phyloP scores from a whole-genome alignment of 2,329 filamentous ascomycete species.

The Talaromyces sp. region DNA sequence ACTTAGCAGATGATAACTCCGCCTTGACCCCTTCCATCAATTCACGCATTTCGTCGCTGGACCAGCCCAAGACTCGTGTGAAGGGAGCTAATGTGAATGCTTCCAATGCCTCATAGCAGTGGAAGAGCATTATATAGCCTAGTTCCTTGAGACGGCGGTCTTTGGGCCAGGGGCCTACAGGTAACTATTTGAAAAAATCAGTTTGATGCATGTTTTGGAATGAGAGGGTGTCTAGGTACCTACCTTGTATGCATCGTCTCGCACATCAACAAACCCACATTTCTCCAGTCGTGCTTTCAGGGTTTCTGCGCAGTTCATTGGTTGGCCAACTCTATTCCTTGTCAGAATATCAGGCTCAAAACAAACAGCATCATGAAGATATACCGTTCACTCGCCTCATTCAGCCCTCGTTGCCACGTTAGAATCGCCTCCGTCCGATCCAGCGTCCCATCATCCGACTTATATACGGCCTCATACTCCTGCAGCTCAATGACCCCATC shows the following conservation, averaged over 20 bases:
- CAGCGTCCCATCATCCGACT: conserved; percentile 13
- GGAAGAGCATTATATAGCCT: conserved; percentile 15
- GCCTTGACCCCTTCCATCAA: conserved; percentile 19
- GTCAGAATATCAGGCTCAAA: not conserved
- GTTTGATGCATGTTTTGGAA: not conserved
- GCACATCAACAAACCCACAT: conserved; percentile 11
- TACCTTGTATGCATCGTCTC: conserved; percentile 15
- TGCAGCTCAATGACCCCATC: conserved; percentile 28
- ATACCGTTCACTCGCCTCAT: conserved; percentile 13
- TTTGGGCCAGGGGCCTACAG: conserved; percentile 24
- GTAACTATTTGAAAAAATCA: conserved; percentile 10
- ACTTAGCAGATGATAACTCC: conserved; percentile 18
- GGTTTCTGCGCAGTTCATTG: conserved; percentile 6
- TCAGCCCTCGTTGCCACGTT: conserved; percentile 12
- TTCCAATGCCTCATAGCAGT: conserved; percentile 19
- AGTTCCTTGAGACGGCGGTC: conserved; percentile 22
- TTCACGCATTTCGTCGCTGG: conserved; percentile 19
- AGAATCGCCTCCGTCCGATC: conserved; percentile 1
- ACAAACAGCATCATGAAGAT: not conserved
- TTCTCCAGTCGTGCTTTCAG: conserved; percentile 7
- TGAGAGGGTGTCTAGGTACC: not conserved
- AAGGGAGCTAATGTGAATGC: conserved; percentile 21
- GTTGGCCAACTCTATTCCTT: conserved; percentile 5
- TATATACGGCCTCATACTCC: conserved; percentile 22
- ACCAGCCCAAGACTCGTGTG: conserved; percentile 23